Percentiles rank a stretch among this genome's conserved stretches.
Conservation (phyloP, 495 filamentous ascomycete genomes). For the Xylaria curta region DNA sequence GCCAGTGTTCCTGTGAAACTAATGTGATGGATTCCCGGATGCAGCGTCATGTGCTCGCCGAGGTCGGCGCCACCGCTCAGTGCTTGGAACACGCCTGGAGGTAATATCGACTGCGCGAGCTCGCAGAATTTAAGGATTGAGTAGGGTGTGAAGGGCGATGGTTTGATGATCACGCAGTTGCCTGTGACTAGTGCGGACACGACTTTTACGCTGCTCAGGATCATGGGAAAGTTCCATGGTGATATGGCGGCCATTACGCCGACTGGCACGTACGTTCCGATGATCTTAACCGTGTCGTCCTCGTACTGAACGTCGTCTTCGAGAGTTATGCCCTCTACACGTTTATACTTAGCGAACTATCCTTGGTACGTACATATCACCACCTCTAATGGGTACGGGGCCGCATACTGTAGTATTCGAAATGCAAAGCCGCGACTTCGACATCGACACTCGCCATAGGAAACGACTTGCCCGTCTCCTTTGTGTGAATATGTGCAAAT, state of each 20-base stretch:
- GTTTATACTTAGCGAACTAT: neutral
- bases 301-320: constrained; percentile 58
- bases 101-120: constrained; percentile 64
- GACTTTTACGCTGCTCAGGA: constrained; percentile 62
- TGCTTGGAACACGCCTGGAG: constrained; percentile 70
- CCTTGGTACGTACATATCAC: too few relatives aligned
- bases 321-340: constrained; percentile 44
- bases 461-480: constrained; percentile 52
- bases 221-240: constrained; percentile 72
- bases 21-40: constrained; percentile 70
- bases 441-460: constrained; percentile 38
- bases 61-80: constrained; percentile 71
- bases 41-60: constrained; percentile 62
- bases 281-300: constrained; percentile 51
- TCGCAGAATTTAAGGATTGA: constrained; percentile 68
- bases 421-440: constrained; percentile 36
- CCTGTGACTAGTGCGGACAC: constrained; percentile 63
- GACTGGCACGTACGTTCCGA: constrained; percentile 58
- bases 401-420: constrained; percentile 40
- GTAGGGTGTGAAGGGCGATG: constrained; percentile 72
- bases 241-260: constrained; percentile 61
- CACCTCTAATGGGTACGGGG: neutral
- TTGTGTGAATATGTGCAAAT: constrained; percentile 45
- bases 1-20: constrained; percentile 71
- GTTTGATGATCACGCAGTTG: constrained; percentile 69